Evolutionary conservation across 163 green algal species (phyloP), one percentile per base, ranked within the genome.

Genomic region (Botryococcus braunii): DNA sequence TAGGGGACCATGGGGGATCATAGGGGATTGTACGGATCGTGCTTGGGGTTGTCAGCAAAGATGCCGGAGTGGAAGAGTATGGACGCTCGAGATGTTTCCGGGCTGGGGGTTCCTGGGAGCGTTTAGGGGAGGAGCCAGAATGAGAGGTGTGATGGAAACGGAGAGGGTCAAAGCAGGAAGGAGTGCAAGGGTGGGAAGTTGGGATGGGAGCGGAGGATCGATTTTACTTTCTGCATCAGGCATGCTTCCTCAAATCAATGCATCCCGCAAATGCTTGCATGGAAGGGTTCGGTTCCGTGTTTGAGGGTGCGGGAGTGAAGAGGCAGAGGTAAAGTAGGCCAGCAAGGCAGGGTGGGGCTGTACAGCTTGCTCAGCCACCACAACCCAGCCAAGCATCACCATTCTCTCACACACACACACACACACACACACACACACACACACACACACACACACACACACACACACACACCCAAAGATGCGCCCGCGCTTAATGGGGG

Each of bases 321-420:
- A 13, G 13, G 17, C 56, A 40, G 70, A 88, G 83, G 80, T 97
- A 37, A 79, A 96, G 27, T 95, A 96, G 67, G 91, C 89, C 66
- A 87, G 87, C 38, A 79, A 88, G 58, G 86, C 95, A 55, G n/a
- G n/a, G n/a, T n/a, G 92, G 84, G 25, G n/a, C n/a, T n/a, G n/a
- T n/a, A n/a, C 46, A 55, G 17, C 46, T 29, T 17, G 21, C 17
- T 29, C 17, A 55, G 46, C 46, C 21, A 21, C 17, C 46, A 55
- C 17, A 27, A 55, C 46, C 21, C 17, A 17, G 21, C 46, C 46
- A 55, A 17, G 21, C 46, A 55, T 17, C 46, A 55, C 46, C 46
- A 55, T 55, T 17, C 46, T 55, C 17, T 55, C 46, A 55, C 17
- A 17, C 3, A 60, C 50, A 11, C 17, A 11, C 50, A 17, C 11